Percentiles rank a stretch among this genome's conserved stretches.
phyloP scores from a whole-genome alignment of 768 basidiomycete species.

The Lentinus brumalis region DNA sequence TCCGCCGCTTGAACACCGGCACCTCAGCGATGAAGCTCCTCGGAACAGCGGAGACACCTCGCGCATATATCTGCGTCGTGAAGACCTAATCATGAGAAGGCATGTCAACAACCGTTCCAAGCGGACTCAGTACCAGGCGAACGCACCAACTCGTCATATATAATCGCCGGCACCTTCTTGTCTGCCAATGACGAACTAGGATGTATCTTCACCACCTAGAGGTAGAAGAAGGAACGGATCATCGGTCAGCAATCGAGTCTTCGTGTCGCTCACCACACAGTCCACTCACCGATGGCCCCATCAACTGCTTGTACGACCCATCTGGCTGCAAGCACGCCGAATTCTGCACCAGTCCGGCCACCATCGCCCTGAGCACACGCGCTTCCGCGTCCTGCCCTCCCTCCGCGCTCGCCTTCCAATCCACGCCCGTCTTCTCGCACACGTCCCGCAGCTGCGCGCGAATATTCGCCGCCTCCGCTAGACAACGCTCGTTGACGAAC shows the following conservation, averaged over 20 bases:
- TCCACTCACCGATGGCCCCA: slow-evolving; percentile 64
- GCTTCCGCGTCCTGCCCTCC: slow-evolving; percentile 54
- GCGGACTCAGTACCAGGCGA: background rate
- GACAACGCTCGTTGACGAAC: slow-evolving; percentile 79
- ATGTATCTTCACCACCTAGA: slow-evolving; percentile 81
- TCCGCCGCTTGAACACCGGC: no score
- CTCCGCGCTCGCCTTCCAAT: slow-evolving; percentile 58
- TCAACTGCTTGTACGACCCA: slow-evolving; percentile 81
- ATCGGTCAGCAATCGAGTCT: background rate
- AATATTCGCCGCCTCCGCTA: slow-evolving; percentile 78
- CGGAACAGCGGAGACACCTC: no score
- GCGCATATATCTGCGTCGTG: slow-evolving; percentile 56
- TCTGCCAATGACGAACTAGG: slow-evolving; percentile 82
- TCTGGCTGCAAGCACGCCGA: slow-evolving; percentile 84
- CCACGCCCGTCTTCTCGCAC: slow-evolving; percentile 61
- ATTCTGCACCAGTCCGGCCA: slow-evolving; percentile 79
- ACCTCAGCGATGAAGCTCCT: no score
- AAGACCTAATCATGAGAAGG: slow-evolving; percentile 52
- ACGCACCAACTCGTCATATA: slow-evolving; percentile 91
- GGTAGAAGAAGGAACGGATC: background rate
- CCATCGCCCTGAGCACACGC: slow-evolving; percentile 68
- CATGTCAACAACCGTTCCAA: background rate
- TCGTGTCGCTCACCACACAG: background rate
- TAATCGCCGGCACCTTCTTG: slow-evolving; percentile 82
- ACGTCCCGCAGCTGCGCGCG: slow-evolving; percentile 73